Conservation (phyloP, 2,329 filamentous ascomycete genomes). For the Orbilia quercus region DNA sequence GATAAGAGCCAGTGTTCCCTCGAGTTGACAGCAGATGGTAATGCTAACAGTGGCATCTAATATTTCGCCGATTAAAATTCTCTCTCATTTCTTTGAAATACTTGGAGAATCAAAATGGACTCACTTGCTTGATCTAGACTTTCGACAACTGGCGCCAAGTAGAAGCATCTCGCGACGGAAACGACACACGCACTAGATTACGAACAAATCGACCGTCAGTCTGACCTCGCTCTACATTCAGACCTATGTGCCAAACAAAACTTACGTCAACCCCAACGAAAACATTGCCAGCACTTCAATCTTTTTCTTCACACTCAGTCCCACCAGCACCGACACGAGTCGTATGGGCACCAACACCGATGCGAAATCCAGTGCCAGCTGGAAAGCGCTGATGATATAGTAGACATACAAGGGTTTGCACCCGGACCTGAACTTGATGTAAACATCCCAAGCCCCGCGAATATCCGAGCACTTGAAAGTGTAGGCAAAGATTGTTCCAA, state of each 20-base stretch:
- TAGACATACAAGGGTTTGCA: constrained; percentile 47
- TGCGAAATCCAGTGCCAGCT: constrained; percentile 44
- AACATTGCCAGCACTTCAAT: constrained; percentile 47
- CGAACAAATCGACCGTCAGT: too few relatives aligned
- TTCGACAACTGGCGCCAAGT: constrained; percentile 38
- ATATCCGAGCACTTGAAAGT: constrained; percentile 44
- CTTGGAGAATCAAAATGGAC: too few relatives aligned
- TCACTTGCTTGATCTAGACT: constrained; percentile 32
- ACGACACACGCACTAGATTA: constrained; percentile 38
- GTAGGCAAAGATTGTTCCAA: constrained; percentile 25
- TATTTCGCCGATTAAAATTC: background rate
- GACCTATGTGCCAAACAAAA: background rate
- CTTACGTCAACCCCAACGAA: constrained; percentile 35
- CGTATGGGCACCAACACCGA: constrained; percentile 34
- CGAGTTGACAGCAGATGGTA: constrained; percentile 47
- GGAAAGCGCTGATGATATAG: constrained; percentile 40
- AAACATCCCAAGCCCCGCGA: constrained; percentile 36
- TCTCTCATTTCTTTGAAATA: too few relatives aligned
- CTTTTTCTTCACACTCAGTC: constrained; percentile 30
- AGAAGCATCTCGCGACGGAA: constrained; percentile 35
- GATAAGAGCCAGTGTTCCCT: constrained; percentile 36
- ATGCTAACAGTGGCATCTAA: constrained; percentile 44
- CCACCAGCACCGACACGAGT: constrained; percentile 18
- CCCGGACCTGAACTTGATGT: constrained; percentile 33
- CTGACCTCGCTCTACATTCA: background rate